A percentile compares a stretch with the other conserved stretches of the same genome.
Evolutionary conservation across 768 basidiomycete genomes (phyloP).

Genomic region (Lactarius deliciosus): DNA sequence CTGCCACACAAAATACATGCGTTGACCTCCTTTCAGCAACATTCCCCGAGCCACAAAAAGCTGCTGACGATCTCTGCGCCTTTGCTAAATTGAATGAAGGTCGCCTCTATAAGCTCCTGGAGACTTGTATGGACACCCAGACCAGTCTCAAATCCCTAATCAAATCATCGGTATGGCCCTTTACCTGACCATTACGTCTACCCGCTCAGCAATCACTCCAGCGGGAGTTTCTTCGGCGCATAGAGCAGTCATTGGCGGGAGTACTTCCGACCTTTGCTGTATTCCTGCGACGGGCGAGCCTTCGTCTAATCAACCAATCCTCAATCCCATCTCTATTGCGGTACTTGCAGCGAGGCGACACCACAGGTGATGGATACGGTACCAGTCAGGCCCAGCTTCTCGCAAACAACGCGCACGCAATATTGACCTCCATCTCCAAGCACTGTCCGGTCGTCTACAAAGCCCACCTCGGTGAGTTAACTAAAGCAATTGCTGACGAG

Average conservation of each 20-base stretch:
- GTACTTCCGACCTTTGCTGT: slow-evolving; percentile 65
- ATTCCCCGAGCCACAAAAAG: slow-evolving; percentile 72
- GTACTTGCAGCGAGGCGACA: slow-evolving; percentile 50
- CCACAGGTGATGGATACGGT: slow-evolving; percentile 37
- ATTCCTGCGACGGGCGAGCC: slow-evolving; percentile 67
- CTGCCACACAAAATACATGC: not conserved
- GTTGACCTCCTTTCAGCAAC: slow-evolving; percentile 38
- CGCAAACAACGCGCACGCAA: slow-evolving; percentile 49
- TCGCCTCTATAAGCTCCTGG: slow-evolving; percentile 81
- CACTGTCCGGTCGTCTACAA: slow-evolving; percentile 71
- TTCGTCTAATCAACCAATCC: slow-evolving; percentile 80
- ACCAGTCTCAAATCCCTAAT: slow-evolving; percentile 77
- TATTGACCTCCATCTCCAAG: slow-evolving; percentile 68
- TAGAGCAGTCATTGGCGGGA: slow-evolving; percentile 66
- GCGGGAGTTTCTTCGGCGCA: slow-evolving; percentile 75
- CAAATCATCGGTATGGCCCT: slow-evolving; percentile 65
- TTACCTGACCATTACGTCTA: not conserved
- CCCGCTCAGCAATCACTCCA: slow-evolving; percentile 35
- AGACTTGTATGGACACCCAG: slow-evolving; percentile 78
- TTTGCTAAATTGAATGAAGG: slow-evolving; percentile 90
- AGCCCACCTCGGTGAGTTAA: slow-evolving; percentile 71
- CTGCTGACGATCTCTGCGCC: slow-evolving; percentile 68
- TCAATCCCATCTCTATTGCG: slow-evolving; percentile 80
- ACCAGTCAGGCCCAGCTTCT: slow-evolving; percentile 39
- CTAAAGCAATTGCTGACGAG: slow-evolving; percentile 68